Evolutionary conservation across 108 stramenopile genomes (phyloP), one percentile per base, ranked within the genome.

Genomic region (Skeletonema marinoi): DNA sequence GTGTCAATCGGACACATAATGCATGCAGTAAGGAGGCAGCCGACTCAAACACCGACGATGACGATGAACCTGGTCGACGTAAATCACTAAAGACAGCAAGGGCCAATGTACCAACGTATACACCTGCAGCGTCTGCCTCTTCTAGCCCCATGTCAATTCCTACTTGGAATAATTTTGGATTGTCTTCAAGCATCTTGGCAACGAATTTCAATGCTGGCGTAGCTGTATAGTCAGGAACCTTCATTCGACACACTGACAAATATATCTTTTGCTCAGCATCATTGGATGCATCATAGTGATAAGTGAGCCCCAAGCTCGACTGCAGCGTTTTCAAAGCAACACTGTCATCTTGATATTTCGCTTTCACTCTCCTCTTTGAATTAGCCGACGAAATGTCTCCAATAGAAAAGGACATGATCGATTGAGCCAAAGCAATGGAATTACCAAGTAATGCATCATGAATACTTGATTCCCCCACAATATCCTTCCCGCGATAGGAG

Each of bases 21-120:
- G 88, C 67, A 67, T 90, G 88, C 51, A 94, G 64, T 59, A 91
- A 32, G 59, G 87, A 78, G 4, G 88, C 88, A 36, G 88, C 88
- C 5, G 88, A 68, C 11, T 90, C 70, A 30, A 79, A 78, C 16
- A 85, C 70, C 21, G 56, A 60, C 56, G 81, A 82, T 17, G 68
- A 74, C 6, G 74, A 82, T 39, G 81, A 82, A 25, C 81, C 81
- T 35, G 81, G 81, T 30, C 69, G 69, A 41, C 70, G 74, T 38
- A 75, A 32, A 25, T 82, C 74, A 41, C 35, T 39, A 42, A 82
- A 60, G 9, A 66, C 36, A 36, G 74, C 33, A 14, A 88, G 46
- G 10, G 80, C 41, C 64, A 93, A 69, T 13, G 79, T 80, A 16
- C 80, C 92, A 10, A 89, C 48, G 13, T 54, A 70, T 12, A 75